Evolutionary conservation across 129 eudicot species (phyloP).

Genomic region (Flaveria trinervia): DNA sequence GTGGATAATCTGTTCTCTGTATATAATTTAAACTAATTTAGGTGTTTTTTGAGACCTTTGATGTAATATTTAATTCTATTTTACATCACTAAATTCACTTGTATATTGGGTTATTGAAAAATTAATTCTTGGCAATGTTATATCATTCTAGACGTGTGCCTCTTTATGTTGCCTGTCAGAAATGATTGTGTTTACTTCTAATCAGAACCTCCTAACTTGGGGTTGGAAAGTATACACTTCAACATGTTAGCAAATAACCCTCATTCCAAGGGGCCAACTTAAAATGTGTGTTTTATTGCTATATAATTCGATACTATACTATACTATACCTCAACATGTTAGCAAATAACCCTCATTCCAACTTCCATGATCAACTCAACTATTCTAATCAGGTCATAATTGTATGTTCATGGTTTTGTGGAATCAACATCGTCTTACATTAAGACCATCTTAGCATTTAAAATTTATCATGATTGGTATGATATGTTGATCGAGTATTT

Average conservation of each 20-base stretch:
- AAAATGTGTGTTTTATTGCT: too few species aligned
- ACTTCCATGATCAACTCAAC: not conserved
- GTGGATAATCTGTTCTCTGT: not conserved
- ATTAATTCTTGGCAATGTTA: not conserved
- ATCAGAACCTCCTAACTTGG: too few species aligned
- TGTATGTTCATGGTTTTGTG: not conserved
- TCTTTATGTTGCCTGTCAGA: not conserved
- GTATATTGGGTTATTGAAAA: not conserved
- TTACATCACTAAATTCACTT: not conserved
- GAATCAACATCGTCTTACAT: not conserved
- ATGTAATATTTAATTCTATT: not conserved
- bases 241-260: not conserved
- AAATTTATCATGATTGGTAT: constrained; percentile 12
- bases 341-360: not conserved
- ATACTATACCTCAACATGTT: not conserved
- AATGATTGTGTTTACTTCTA: too few species aligned
- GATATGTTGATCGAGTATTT: constrained; percentile 20
- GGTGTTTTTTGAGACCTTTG: not conserved
- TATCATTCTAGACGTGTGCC: not conserved
- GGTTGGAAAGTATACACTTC: not conserved
- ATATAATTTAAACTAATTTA: not conserved
- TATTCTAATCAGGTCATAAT: not conserved
- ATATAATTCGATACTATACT: too few species aligned
- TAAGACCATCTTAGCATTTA: not conserved
- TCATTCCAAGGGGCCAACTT: not conserved